These are phyloP conservation scores for Astrothelium macrocarpum DNA, from an alignment of 495 filamentous ascomycete genomes.

Conservation along the genomic window DNA sequence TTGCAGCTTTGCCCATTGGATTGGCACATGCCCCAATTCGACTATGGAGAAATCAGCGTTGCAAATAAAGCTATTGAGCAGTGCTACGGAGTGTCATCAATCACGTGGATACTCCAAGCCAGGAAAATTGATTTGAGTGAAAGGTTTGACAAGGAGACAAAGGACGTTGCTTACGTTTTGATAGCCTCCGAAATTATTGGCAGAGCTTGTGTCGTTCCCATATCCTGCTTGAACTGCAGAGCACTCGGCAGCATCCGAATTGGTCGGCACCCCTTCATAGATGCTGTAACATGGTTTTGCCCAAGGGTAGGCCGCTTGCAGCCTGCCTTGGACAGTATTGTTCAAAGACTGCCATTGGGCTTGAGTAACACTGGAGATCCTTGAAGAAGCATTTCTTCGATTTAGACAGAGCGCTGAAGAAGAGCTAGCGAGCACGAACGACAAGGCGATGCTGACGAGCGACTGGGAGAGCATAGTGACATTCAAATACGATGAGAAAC, in stretches of 20 bases:
- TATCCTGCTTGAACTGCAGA: conserved; percentile 8
- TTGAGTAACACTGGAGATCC: conserved; percentile 4
- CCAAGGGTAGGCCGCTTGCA: conserved; percentile 7
- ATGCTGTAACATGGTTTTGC: conserved; percentile 10
- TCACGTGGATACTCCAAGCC: too few relatives aligned
- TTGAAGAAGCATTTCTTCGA: background rate
- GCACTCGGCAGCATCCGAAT: conserved; percentile 4
- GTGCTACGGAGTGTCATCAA: background rate
- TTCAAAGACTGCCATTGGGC: conserved; percentile 12
- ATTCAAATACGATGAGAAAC: background rate
- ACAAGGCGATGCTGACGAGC: background rate
- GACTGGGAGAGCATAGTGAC: background rate
- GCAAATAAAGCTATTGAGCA: background rate
- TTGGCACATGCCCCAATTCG: background rate
- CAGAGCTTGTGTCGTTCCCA: conserved; percentile 1
- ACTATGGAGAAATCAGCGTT: background rate
- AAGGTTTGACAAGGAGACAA: background rate
- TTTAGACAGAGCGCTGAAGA: background rate
- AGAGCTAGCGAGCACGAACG: background rate
- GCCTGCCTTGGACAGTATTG: conserved; percentile 5
- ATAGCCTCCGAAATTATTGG: conserved; percentile 10
- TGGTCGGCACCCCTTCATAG: background rate
- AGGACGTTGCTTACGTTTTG: conserved; percentile 7
- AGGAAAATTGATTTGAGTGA: too few relatives aligned
- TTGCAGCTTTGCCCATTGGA: conserved; percentile 2